Evolutionary conservation across 257 asterid species (phyloP).

Genomic region (Eucommia ulmoides): DNA sequence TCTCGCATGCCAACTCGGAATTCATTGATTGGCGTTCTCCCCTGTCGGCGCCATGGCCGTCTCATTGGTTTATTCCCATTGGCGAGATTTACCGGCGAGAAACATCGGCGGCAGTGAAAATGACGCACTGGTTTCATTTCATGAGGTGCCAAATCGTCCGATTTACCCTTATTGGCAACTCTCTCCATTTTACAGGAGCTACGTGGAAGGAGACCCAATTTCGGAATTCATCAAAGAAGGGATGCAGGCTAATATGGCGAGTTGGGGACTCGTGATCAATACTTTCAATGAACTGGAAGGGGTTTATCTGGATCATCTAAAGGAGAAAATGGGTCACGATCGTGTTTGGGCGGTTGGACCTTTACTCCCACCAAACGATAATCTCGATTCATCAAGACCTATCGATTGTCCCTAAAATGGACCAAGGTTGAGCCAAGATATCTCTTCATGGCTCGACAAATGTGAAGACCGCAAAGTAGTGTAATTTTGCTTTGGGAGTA

Average conservation of each 20-base stretch:
- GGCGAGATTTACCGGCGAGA: neutral
- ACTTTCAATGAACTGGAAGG: constrained; percentile 37
- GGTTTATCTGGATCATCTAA: constrained; percentile 26
- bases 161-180: constrained; percentile 3
- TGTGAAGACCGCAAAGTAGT: neutral
- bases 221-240: constrained; percentile 29
- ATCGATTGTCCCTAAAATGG: too few species aligned
- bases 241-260: constrained; percentile 14
- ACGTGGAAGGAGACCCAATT: constrained; percentile 24
- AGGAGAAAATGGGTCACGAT: constrained; percentile 27
- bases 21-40: neutral
- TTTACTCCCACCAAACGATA: too few species aligned
- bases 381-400: too few species aligned
- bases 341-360: constrained; percentile 71
- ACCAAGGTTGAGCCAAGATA: too few species aligned
- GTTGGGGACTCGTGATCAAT: constrained; percentile 47
- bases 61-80: neutral
- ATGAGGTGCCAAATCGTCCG: neutral
- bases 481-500: neutral
- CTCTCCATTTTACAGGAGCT: constrained; percentile 42
- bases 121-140: neutral
- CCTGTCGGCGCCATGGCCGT: neutral
- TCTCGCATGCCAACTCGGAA: neutral
- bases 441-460: neutral
- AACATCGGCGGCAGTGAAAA: neutral